Percentiles rank a stretch among this genome's conserved stretches.
These are phyloP conservation scores for Plasmodium coatneyi DNA, from an alignment of 169 alveolate genomes.

Conservation along the genomic window DNA sequence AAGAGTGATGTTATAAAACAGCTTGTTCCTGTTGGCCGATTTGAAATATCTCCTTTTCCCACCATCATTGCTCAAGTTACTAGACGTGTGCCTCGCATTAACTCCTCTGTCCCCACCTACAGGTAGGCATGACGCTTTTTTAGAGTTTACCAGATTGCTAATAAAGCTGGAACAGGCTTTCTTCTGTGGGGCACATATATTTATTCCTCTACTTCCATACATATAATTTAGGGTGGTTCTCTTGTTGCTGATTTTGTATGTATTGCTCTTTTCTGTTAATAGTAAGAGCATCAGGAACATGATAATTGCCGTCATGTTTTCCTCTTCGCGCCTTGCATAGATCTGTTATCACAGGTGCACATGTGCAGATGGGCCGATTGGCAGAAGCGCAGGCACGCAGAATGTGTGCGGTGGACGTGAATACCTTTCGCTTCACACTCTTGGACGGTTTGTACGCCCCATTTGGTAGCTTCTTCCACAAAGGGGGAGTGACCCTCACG, in stretches of 20 bases:
- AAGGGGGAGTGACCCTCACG: background rate
- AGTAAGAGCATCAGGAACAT: background rate
- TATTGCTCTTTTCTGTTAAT: conserved; percentile 18
- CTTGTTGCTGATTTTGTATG: conserved; percentile 29
- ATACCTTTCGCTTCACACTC: background rate
- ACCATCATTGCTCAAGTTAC: background rate
- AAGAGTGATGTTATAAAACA: conserved; percentile 70
- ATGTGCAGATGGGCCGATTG: background rate
- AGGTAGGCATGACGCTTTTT: conserved; percentile 4
- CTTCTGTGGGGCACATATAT: conserved; percentile 2
- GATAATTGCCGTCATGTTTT: conserved; percentile 23
- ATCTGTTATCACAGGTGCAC: background rate
- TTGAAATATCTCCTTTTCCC: conserved; percentile 13
- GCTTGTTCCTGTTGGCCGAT: conserved; percentile 20
- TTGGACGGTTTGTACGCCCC: background rate
- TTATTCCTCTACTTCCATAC: conserved; percentile 32
- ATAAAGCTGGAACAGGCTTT: conserved; percentile 2
- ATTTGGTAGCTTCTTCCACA: background rate
- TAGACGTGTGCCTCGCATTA: background rate
- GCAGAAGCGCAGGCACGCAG: background rate
- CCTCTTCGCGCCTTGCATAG: background rate
- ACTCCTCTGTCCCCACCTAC: background rate
- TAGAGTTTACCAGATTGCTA: conserved; percentile 11
- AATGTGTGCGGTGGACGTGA: background rate
- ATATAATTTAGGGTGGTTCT: conserved; percentile 25